phyloP scores from a whole-genome alignment of 1,284 basidiomycete genomes.

The Phylloboletellus chloephorus region DNA sequence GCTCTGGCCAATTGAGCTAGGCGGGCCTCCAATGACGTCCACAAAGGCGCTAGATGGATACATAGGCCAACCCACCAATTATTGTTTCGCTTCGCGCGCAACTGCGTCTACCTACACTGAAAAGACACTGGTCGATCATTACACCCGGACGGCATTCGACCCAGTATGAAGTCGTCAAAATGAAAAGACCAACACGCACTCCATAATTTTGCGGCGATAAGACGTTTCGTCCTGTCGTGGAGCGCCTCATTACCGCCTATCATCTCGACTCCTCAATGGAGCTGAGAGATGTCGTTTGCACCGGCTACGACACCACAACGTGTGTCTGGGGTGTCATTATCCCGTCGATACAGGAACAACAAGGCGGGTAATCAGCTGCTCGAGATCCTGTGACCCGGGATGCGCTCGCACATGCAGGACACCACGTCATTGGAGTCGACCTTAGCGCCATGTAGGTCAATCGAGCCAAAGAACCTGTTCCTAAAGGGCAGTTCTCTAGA shows the following conservation, averaged over 20 bases:
- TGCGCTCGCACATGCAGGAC: constrained; percentile 9
- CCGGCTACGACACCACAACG: constrained; percentile 1
- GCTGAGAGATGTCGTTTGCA: constrained; percentile 6
- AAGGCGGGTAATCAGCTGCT: constrained; percentile 2
- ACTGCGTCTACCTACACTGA: not conserved
- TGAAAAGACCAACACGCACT: constrained; percentile 3
- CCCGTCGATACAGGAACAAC: no score
- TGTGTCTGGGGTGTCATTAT: no score
- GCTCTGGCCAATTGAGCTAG: constrained; percentile 44
- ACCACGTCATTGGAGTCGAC: constrained; percentile 6
- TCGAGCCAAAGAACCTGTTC: constrained; percentile 11
- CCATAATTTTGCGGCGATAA: constrained; percentile 10
- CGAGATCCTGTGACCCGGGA: constrained; percentile 1
- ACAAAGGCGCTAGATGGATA: no score
- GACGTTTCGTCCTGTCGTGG: constrained; percentile 4
- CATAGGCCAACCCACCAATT: no score
- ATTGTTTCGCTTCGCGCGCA: no score
- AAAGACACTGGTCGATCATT: not conserved
- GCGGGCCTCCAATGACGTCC: constrained; percentile 50
- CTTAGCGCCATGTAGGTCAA: constrained; percentile 10
- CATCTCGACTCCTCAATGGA: constrained; percentile 7
- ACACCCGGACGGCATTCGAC: constrained; percentile 8
- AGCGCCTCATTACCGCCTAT: constrained; percentile 24
- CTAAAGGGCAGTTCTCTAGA: constrained; percentile 4
- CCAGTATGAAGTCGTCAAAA: constrained; percentile 1